Percentiles rank a stretch among this genome's conserved stretches.
These are phyloP conservation scores for Zizania palustris DNA, from an alignment of 202 grass and related monocot genomes.

Conservation along the genomic window DNA sequence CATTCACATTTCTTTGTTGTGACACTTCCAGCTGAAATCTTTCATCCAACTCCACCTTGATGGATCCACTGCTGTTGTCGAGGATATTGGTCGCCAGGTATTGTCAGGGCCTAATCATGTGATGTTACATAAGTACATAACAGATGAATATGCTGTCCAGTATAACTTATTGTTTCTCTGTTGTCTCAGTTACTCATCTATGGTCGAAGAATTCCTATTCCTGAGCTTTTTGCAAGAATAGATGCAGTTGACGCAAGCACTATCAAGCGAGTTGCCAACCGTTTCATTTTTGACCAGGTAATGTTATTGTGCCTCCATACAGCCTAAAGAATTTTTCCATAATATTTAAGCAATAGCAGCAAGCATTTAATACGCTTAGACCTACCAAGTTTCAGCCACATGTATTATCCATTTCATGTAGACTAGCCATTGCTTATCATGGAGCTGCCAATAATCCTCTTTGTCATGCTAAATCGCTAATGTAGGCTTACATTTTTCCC, in stretches of 20 bases:
- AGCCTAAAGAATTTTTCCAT: neutral
- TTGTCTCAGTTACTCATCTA: conserved; percentile 73
- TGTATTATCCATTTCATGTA: conserved; percentile 15
- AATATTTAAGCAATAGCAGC: neutral
- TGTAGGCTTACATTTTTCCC: neutral
- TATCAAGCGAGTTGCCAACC: conserved; percentile 90
- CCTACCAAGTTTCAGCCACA: neutral
- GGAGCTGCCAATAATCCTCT: conserved; percentile 2
- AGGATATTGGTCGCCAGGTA: conserved; percentile 99
- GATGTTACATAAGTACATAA: neutral
- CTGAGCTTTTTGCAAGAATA: conserved; percentile 96
- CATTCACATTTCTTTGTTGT: conserved; percentile 30
- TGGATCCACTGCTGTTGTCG: conserved; percentile 81
- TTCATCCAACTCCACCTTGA: conserved; percentile 96
- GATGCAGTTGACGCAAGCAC: conserved; percentile 96
- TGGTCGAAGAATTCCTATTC: conserved; percentile 82
- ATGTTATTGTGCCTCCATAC: neutral
- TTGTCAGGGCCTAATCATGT: conserved; percentile 1
- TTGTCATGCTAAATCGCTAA: neutral
- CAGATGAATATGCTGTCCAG: neutral
- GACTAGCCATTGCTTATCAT: conserved; percentile 2
- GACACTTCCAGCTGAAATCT: conserved; percentile 85
- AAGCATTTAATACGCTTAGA: neutral
- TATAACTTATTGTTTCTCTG: conserved; percentile 33
- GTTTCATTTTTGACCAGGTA: conserved; percentile 99